These are phyloP conservation scores for Hamamelis virginiana DNA, from an alignment of 164 flowering plant species.

Conservation along the genomic window DNA sequence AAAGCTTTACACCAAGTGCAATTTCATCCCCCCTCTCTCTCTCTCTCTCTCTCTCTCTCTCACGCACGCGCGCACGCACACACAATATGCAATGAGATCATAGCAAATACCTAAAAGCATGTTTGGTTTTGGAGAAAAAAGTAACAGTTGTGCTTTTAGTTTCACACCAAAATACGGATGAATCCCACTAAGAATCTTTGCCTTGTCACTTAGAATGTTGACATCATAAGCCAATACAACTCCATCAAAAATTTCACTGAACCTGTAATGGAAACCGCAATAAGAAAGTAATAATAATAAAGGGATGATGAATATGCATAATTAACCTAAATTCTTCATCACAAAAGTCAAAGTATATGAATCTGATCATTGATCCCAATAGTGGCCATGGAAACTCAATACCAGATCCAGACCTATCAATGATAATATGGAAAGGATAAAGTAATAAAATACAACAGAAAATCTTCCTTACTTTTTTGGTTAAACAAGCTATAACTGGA, in stretches of 20 bases:
- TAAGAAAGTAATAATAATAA: neutral
- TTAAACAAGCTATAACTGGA: too few species aligned
- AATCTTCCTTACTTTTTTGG: too few species aligned
- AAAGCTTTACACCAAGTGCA: too few species aligned
- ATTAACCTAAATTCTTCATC: neutral
- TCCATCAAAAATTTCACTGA: slow-evolving; percentile 70
- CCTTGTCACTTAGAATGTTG: slow-evolving; percentile 23
- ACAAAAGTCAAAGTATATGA: neutral
- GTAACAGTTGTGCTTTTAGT: slow-evolving; percentile 52
- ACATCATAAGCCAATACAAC: slow-evolving; percentile 72
- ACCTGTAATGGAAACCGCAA: slow-evolving; percentile 39
- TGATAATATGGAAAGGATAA: too few species aligned
- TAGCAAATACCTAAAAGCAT: slow-evolving; percentile 71
- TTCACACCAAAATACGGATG: slow-evolving; percentile 66
- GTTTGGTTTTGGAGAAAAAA: slow-evolving; percentile 75
- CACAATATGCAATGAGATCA: too few species aligned
- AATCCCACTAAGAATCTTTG: slow-evolving; percentile 59
- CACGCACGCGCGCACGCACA: too few species aligned
- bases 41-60: too few species aligned
- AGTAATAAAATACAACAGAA: too few species aligned
- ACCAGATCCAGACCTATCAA: too few species aligned
- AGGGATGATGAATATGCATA: neutral
- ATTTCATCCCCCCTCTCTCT: too few species aligned
- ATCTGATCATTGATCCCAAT: too few species aligned
- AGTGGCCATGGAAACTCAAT: too few species aligned